Percentiles rank a stretch among this genome's conserved stretches.
These are phyloP conservation scores for Luffa aegyptiaca DNA, from an alignment of 306 rosid species.

Conservation along the genomic window DNA sequence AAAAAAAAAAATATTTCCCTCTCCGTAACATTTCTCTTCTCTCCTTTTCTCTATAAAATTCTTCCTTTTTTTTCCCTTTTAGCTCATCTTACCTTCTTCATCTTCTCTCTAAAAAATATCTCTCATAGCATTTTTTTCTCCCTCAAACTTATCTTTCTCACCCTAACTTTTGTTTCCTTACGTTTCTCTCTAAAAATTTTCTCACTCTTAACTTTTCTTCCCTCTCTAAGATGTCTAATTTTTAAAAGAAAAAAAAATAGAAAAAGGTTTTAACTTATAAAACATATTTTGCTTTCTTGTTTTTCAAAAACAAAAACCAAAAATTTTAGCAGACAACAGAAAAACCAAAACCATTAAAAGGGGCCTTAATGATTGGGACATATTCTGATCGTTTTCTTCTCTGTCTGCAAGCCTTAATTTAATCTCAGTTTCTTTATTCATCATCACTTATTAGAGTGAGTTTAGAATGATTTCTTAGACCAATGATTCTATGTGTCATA, in stretches of 20 bases:
- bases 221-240: not conserved
- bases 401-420: not conserved
- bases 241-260: not conserved
- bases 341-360: not conserved
- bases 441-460: not conserved
- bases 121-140: not conserved
- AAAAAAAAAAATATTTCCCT: not conserved
- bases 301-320: not conserved
- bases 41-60: not conserved
- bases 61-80: not conserved
- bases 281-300: not conserved
- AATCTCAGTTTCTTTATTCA: not conserved
- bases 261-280: not conserved
- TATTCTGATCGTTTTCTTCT: not conserved
- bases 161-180: not conserved
- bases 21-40: not conserved
- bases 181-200: not conserved
- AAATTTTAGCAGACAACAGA: not conserved
- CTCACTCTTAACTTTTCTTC: not conserved
- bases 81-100: not conserved
- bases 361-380: not conserved
- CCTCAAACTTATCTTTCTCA: not conserved
- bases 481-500: not conserved
- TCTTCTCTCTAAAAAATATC: not conserved
- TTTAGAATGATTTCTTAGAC: not conserved